Percentiles rank a stretch among this genome's conserved stretches.
These are phyloP conservation scores for Talaromyces sp. DNA, from an alignment of 2,329 filamentous ascomycete genomes.

Conservation along the genomic window DNA sequence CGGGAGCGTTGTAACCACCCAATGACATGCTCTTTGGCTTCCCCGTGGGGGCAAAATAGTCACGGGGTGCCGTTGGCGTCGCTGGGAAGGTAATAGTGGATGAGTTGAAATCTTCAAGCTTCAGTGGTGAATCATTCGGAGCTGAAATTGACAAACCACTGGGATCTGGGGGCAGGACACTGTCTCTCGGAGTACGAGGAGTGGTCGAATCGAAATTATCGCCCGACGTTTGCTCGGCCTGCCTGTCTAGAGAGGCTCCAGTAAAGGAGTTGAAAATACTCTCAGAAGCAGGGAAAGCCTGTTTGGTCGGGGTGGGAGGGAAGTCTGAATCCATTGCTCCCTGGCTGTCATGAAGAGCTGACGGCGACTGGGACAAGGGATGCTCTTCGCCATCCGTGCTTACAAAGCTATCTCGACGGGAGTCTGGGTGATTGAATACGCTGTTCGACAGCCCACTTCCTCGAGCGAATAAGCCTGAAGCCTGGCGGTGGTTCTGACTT, in stretches of 20 bases:
- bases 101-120: conserved; percentile 36
- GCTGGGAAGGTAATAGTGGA: conserved; percentile 61
- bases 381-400: conserved; percentile 76
- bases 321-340: conserved; percentile 62
- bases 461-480: conserved; percentile 63
- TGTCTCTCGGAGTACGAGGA: conserved; percentile 75
- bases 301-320: conserved; percentile 91
- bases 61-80: conserved; percentile 69
- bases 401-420: conserved; percentile 65
- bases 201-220: conserved; percentile 51
- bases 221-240: conserved; percentile 57
- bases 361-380: conserved; percentile 53
- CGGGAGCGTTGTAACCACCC: conserved; percentile 62
- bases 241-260: background rate
- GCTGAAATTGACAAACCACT: conserved; percentile 79
- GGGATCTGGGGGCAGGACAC: conserved; percentile 69
- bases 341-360: conserved; percentile 51
- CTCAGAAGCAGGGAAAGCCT: conserved; percentile 14
- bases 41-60: conserved; percentile 52
- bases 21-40: conserved; percentile 63
- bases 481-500: conserved; percentile 59
- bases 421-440: conserved; percentile 42
- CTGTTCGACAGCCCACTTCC: conserved; percentile 59
- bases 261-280: conserved; percentile 1
- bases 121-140: conserved; percentile 38